phyloP scores from a whole-genome alignment of 352 stramenopile species.

The Aphanomyces cochlioides region DNA sequence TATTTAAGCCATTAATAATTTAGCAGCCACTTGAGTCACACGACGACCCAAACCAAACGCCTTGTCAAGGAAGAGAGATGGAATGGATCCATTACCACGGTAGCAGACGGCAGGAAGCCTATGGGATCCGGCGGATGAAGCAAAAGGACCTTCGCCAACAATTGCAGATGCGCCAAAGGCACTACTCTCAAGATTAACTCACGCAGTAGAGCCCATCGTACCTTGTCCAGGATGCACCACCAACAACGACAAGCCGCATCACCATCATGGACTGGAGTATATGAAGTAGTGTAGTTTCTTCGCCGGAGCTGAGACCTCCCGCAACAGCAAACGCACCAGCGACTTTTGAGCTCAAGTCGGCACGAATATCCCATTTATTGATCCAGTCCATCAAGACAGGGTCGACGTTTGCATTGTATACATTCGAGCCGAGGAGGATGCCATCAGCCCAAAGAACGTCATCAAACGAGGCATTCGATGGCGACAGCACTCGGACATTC shows the following conservation, averaged over 20 bases:
- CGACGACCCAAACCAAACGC: slow-evolving; percentile 67
- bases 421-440: slow-evolving; percentile 76
- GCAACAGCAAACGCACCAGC: slow-evolving; percentile 82
- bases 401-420: slow-evolving; percentile 87
- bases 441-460: slow-evolving; percentile 83
- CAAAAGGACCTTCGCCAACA: slow-evolving; percentile 69
- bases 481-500: not conserved
- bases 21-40: slow-evolving; percentile 50
- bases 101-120: slow-evolving; percentile 56
- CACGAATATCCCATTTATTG: slow-evolving; percentile 61
- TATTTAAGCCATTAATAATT: slow-evolving; percentile 17
- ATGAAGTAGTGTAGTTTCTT: slow-evolving; percentile 84
- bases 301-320: slow-evolving; percentile 71
- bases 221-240: slow-evolving; percentile 77
- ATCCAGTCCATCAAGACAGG: slow-evolving; percentile 71
- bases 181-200: slow-evolving; percentile 20
- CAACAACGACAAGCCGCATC: slow-evolving; percentile 82
- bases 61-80: slow-evolving; percentile 79
- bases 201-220: not conserved
- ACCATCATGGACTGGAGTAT: slow-evolving; percentile 85
- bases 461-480: slow-evolving; percentile 61
- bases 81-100: slow-evolving; percentile 52
- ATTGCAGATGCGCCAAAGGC: slow-evolving; percentile 80
- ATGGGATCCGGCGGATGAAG: slow-evolving; percentile 32
- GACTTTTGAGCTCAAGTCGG: slow-evolving; percentile 79